Evolutionary conservation across 2,329 filamentous ascomycete genomes (phyloP), one percentile per base, ranked within the genome.

Genomic region (Tolypocladium endophyticum): DNA sequence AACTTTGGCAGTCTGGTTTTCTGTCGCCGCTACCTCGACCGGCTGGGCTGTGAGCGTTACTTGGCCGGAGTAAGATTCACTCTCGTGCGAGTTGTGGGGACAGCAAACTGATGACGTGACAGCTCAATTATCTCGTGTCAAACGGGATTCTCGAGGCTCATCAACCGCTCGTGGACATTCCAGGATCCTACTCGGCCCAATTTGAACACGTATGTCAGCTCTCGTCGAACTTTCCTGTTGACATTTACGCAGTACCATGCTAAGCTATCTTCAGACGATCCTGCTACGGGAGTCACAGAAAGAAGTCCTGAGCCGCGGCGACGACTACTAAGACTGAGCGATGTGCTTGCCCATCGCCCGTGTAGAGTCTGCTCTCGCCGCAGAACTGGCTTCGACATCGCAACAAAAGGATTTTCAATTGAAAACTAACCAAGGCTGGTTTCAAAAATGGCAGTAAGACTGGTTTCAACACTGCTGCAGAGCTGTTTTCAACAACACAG

Each of bases 1-100:
- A 85, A 86, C 61, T 87, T 87, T 60, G 82, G 83, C 25, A 84
- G 80, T 0, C 65, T 87, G 35, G 81, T 84, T 1, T 87, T 87
- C 66, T 85, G 77, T 59, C 77, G 83, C 25, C 80, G 84, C 9
- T 86, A 87, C 62, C 76, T 87, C 35, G 84, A 87, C 52, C 79
- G 83, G n/a, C 72, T 87, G n/a, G 85, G 85, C 0, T 68, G 81
- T 23, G 77, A 85, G 53, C 77, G 79, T 38, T 87, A 87, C 63
- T 69, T 84, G 56, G 77, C 82, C 0, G 84, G 82, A 1, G 79
- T 84, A 69, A 72, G 77, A 68, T 20, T 33, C 56, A 33, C 62
- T 69, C 28, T 70, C 62, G 39, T 57, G 7, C 7, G 11, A 52
- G 2, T 16, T 5, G 0, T 52, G 7, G 28, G 12, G 6, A 20